Base-by-base conservation (phyloP, 371 early-diverging fungal species). In the Funneliformis caledonium region DNA sequence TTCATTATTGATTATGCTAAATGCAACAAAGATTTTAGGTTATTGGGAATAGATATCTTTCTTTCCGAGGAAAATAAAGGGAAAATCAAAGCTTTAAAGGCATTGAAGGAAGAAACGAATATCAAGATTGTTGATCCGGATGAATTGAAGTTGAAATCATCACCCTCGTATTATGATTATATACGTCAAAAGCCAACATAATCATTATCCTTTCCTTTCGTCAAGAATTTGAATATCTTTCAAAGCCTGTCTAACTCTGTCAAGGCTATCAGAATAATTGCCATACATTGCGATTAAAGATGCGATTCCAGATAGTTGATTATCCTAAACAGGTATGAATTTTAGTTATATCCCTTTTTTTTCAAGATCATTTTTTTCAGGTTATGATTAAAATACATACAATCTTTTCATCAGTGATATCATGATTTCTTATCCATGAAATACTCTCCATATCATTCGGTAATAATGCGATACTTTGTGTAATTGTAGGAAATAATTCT, bases 271-370 rank as follows among this genome's bases (percentile, higher is more conserved):
- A 12, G 68, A 65, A 78, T 78, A 78, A 68, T 78, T 78, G n/a
- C 78, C 78, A 67, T 78, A 78, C 65, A 56, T 78, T 68, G 78
- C 78, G 16, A 65, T 42, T 42, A 68, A n/a, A 11, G 78, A 78
- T 16, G 56, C 7, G 14, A 22, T 48, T 45, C 33, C 31, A 4
- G 16, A 67, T 31, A 78, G 26, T 45, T 78, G 68, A 12, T 64
- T 61, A 52, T 37, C 37, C 78, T 78, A 5, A 26, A 68, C 16
- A 16, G 42, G 10, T 42, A 68, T 62, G 22, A 31, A 43, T 16
- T 19, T 12, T 43, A 37, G 42, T 56, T 19, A 50, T 0, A 42
- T 59, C 37, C 5, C 11, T 72, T 11, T 22, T n/a, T 47, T 43
- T 42, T 9, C 4, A 33, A 16, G 19, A 56, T 59, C 42, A 6